phyloP scores from a whole-genome alignment of 73 alveolate genomes.

The Breviolum minutum region DNA sequence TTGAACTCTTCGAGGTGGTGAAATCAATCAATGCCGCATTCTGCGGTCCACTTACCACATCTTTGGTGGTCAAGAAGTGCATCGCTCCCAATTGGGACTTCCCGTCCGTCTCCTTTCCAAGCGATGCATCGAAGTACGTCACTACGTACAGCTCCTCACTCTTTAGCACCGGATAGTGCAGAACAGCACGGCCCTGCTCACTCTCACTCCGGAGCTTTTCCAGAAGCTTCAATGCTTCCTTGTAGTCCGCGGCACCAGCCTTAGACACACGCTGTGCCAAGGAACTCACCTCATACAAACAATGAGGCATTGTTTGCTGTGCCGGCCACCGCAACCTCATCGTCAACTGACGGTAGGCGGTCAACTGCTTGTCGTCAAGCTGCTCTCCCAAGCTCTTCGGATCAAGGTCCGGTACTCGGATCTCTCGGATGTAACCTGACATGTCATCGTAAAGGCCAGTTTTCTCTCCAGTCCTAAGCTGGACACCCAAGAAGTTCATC shows the following conservation, averaged over 20 bases:
- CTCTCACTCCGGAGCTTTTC: not conserved
- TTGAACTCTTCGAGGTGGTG: not conserved
- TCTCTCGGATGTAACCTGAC: conserved; percentile 4
- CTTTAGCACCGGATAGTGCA: not conserved
- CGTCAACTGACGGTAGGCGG: not conserved
- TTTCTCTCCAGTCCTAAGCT: not conserved
- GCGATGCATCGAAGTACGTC: not conserved
- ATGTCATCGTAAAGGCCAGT: not conserved
- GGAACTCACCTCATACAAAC: conserved; percentile 4
- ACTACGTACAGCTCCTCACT: not conserved
- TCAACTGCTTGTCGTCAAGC: not conserved
- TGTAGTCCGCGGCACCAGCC: not conserved
- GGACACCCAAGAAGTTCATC: not conserved
- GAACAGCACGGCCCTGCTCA: not conserved
- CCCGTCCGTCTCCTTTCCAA: not conserved
- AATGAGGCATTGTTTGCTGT: conserved; percentile 6
- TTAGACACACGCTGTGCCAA: not conserved
- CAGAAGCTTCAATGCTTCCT: not conserved
- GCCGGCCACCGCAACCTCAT: conserved; percentile 16
- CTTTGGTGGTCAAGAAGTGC: not conserved
- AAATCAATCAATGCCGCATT: not conserved
- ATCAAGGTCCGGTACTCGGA: not conserved
- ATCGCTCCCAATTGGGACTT: conserved; percentile 10
- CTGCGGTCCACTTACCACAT: not conserved
- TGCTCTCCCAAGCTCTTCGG: not conserved